These are phyloP conservation scores for Colletotrichum orchidophilum DNA, from an alignment of 2,329 filamentous ascomycete genomes.

Conservation along the genomic window DNA sequence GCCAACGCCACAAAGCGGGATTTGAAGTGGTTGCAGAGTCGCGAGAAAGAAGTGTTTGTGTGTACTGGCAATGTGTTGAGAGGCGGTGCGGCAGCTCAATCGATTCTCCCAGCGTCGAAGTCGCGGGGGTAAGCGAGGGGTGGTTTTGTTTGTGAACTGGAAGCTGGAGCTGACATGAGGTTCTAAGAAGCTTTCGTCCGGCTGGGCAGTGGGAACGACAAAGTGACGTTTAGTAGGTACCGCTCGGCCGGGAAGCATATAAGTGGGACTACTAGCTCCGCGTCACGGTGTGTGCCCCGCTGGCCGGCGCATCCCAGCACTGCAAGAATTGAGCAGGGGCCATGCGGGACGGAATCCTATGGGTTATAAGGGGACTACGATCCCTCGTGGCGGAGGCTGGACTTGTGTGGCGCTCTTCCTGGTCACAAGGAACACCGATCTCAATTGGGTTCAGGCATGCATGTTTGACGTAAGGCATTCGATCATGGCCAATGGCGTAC, in stretches of 20 bases:
- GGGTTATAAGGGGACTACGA: neutral
- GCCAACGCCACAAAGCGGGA: too few relatives aligned
- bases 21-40: neutral
- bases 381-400: neutral
- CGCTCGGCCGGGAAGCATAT: neutral
- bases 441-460: neutral
- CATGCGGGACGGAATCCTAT: neutral
- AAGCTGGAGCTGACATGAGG: constrained; percentile 9
- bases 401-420: neutral
- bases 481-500: neutral
- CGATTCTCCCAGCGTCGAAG: neutral
- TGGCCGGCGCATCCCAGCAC: neutral
- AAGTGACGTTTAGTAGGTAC: constrained; percentile 19
- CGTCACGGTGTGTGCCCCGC: neutral
- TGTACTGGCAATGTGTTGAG: too few relatives aligned
- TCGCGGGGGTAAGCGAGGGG: neutral
- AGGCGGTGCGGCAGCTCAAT: neutral
- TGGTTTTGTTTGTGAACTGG: neutral
- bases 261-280: constrained; percentile 6
- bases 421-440: neutral
- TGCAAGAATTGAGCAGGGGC: constrained; percentile 13
- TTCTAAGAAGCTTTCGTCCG: constrained; percentile 19
- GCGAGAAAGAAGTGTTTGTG: neutral
- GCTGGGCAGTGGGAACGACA: neutral
- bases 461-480: neutral